Conservation (phyloP, 768 basidiomycete species). For the Suillus ampliporus region DNA sequence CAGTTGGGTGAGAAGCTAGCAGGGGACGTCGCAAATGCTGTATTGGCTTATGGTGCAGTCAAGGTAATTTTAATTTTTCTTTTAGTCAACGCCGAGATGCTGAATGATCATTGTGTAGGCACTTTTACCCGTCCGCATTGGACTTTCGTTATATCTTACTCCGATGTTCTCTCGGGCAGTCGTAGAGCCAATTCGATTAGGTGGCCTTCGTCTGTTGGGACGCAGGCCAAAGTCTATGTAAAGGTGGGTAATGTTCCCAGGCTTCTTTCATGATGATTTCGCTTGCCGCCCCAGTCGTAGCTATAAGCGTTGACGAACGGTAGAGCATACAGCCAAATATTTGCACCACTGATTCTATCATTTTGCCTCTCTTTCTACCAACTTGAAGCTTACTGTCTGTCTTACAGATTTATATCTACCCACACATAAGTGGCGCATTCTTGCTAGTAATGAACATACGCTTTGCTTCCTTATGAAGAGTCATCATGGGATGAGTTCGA, state of each 20-base stretch:
- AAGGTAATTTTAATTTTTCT: conserved; percentile 57
- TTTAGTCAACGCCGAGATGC: neutral
- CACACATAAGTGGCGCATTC: neutral
- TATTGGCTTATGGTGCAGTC: conserved; percentile 79
- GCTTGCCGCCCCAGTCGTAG: conserved; percentile 82
- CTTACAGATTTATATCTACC: neutral
- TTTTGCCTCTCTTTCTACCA: neutral
- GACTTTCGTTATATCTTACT: conserved; percentile 70
- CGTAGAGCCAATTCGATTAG: conserved; percentile 62
- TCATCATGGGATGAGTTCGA: neutral
- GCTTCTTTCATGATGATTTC: conserved; percentile 57
- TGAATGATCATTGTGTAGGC: conserved; percentile 49
- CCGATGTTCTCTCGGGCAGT: conserved; percentile 72
- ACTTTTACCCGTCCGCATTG: conserved; percentile 64
- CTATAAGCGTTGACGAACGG: conserved; percentile 64
- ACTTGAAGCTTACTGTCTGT: neutral
- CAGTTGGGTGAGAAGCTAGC: conserved; percentile 53
- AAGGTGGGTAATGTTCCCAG: conserved; percentile 37
- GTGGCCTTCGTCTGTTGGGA: conserved; percentile 22
- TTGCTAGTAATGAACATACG: neutral
- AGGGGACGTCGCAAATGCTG: conserved; percentile 81
- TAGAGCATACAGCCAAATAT: conserved; percentile 69
- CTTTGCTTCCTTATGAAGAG: neutral
- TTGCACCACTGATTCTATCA: conserved; percentile 62
- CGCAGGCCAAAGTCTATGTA: neutral